Conservation (phyloP, 345 rosid species). For the Trapa bicornis region DNA sequence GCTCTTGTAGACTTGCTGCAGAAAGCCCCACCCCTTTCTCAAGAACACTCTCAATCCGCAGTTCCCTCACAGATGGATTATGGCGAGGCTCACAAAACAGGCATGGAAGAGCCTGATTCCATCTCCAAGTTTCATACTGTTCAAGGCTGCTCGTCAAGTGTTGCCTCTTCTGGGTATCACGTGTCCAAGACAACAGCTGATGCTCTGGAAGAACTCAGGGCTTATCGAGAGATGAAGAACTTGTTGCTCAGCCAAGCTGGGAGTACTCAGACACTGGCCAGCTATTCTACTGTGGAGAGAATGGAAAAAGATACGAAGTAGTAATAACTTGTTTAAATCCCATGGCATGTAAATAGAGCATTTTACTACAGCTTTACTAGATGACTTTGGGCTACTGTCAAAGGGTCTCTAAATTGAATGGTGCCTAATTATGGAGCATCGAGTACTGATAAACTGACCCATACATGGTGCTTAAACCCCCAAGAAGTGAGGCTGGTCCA, state of each 20-base stretch:
- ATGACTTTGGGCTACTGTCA: too few species aligned
- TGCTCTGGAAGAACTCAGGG: constrained; percentile 72
- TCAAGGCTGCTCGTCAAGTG: constrained; percentile 24
- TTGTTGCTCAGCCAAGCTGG: constrained; percentile 42
- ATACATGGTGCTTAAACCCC: background rate
- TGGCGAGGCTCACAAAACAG: constrained; percentile 20
- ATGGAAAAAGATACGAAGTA: background rate
- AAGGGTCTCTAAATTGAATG: too few species aligned
- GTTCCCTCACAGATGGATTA: constrained; percentile 21
- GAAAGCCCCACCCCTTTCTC: constrained; percentile 78
- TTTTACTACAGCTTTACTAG: background rate
- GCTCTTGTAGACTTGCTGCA: constrained; percentile 69
- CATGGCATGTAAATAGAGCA: background rate
- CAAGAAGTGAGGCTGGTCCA: background rate
- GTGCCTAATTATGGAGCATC: background rate
- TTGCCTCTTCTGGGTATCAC: constrained; percentile 35
- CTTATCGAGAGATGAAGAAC: constrained; percentile 56
- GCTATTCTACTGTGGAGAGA: background rate
- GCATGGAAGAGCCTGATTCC: constrained; percentile 15
- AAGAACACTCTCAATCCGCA: constrained; percentile 27
- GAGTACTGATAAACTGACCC: background rate
- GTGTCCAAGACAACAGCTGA: constrained; percentile 67
- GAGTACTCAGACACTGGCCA: constrained; percentile 10
- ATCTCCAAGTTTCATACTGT: constrained; percentile 12
- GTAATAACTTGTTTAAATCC: background rate